Percentiles rank a stretch among this genome's conserved stretches.
phyloP scores from a whole-genome alignment of 2,329 filamentous ascomycete species.

The Penicillium hordei region DNA sequence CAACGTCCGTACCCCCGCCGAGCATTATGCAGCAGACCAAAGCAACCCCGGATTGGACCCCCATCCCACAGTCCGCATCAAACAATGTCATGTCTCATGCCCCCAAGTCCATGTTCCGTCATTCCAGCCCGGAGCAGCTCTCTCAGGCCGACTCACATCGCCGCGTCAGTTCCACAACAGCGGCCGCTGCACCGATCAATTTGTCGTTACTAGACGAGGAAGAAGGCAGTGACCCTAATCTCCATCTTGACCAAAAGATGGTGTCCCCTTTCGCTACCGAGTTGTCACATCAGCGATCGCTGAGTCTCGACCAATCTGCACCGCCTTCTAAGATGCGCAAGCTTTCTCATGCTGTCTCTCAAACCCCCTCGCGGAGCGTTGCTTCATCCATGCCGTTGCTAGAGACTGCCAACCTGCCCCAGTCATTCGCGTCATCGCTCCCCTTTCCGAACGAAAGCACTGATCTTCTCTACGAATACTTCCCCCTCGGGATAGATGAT shows the following conservation, averaged over 20 bases:
- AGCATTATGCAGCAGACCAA: constrained; percentile 28
- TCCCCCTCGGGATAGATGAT: constrained; percentile 85
- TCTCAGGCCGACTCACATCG: constrained; percentile 44
- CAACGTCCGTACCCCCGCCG: constrained; percentile 31
- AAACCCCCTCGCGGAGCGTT: constrained; percentile 33
- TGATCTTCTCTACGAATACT: constrained; percentile 91
- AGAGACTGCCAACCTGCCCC: constrained; percentile 35
- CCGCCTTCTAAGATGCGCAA: constrained; percentile 44
- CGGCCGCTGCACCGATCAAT: constrained; percentile 48
- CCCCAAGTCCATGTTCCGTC: constrained; percentile 47
- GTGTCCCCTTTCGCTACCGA: constrained; percentile 27
- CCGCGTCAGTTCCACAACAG: constrained; percentile 25
- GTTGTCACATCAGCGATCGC: constrained; percentile 27
- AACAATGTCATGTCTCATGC: constrained; percentile 23
- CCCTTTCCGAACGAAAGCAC: constrained; percentile 62
- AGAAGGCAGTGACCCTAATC: constrained; percentile 46
- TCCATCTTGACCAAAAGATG: constrained; percentile 24
- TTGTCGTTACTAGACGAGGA: constrained; percentile 59
- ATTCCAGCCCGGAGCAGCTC: constrained; percentile 54
- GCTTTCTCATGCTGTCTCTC: constrained; percentile 31
- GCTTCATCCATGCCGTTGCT: constrained; percentile 36
- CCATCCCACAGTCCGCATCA: constrained; percentile 31
- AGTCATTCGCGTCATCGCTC: constrained; percentile 58
- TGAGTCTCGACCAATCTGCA: constrained; percentile 31
- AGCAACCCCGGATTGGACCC: constrained; percentile 38